phyloP scores from a whole-genome alignment of 352 stramenopile genomes.

The Phytophthora sojae region DNA sequence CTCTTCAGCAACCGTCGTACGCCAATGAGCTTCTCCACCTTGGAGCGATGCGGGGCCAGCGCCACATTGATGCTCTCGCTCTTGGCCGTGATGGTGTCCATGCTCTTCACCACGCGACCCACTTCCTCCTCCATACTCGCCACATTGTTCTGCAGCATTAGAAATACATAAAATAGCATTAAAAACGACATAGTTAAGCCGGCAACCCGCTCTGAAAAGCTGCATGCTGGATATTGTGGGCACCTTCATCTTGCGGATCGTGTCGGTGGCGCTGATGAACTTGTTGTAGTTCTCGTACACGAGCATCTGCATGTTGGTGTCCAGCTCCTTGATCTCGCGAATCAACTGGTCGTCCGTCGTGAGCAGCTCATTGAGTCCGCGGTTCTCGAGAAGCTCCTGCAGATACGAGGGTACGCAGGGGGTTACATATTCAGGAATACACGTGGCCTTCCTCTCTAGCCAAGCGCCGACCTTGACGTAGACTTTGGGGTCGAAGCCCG shows the following conservation, averaged over 20 bases:
- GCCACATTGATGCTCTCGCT: conserved; percentile 90
- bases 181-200: conserved; percentile 4
- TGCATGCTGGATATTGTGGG: neutral
- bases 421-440: conserved; percentile 3
- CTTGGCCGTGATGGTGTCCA: conserved; percentile 90
- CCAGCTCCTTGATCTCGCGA: conserved; percentile 94
- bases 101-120: conserved; percentile 82
- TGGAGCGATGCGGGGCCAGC: conserved; percentile 83
- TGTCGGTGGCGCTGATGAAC: conserved; percentile 99
- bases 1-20: conserved; percentile 96
- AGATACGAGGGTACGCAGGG: conserved; percentile 6
- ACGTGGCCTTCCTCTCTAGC: neutral
- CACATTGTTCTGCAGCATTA: conserved; percentile 79
- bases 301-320: conserved; percentile 99
- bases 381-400: conserved; percentile 66
- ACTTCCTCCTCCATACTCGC: conserved; percentile 93
- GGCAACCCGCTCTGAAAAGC: conserved; percentile 5
- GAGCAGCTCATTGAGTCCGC: conserved; percentile 78
- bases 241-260: conserved; percentile 96
- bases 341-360: conserved; percentile 81
- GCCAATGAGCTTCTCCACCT: conserved; percentile 97
- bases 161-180: neutral
- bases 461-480: conserved; percentile 71
- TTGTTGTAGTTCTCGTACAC: conserved; percentile 99
- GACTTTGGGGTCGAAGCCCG: conserved; percentile 68